These are phyloP conservation scores for Leccinum arenicola DNA, from an alignment of 768 basidiomycete genomes.

Conservation along the genomic window DNA sequence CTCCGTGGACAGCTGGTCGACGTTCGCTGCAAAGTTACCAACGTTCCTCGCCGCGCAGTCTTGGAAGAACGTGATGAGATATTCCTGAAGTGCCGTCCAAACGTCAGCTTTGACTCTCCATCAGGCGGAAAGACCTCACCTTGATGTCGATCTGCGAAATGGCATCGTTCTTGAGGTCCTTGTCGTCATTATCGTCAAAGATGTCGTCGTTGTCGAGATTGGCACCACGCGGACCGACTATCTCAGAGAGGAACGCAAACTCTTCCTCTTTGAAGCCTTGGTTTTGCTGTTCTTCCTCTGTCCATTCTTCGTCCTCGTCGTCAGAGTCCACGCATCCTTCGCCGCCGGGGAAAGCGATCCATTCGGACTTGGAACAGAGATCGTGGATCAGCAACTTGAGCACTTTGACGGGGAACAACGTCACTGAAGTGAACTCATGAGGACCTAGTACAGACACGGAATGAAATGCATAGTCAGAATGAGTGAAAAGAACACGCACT, in stretches of 20 bases:
- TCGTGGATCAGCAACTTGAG: constrained; percentile 88
- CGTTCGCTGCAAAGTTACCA: constrained; percentile 57
- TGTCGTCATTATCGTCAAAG: constrained; percentile 74
- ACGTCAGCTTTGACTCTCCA: constrained; percentile 16
- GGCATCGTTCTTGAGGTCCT: constrained; percentile 84
- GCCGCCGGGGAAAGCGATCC: constrained; percentile 60
- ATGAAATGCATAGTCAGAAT: constrained; percentile 15
- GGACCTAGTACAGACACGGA: constrained; percentile 53
- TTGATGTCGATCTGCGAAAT: constrained; percentile 83
- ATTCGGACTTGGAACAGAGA: constrained; percentile 75
- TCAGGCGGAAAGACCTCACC: constrained; percentile 30
- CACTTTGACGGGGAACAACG: constrained; percentile 92
- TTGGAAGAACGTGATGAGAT: constrained; percentile 66
- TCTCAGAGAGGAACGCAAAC: constrained; percentile 78
- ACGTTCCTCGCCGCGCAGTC: constrained; percentile 65
- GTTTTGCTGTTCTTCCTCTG: constrained; percentile 74
- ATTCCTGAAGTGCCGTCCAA: constrained; percentile 42
- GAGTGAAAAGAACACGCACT: constrained; percentile 49
- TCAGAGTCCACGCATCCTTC: constrained; percentile 66
- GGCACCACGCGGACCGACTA: constrained; percentile 71
- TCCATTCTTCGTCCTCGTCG: constrained; percentile 91
- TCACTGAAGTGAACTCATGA: constrained; percentile 78
- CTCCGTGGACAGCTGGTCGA: constrained; percentile 66
- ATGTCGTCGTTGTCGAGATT: constrained; percentile 77
- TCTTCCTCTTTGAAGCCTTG: constrained; percentile 68